Conservation (phyloP, 2,329 filamentous ascomycete species). For the Xylariaceae sp. region DNA sequence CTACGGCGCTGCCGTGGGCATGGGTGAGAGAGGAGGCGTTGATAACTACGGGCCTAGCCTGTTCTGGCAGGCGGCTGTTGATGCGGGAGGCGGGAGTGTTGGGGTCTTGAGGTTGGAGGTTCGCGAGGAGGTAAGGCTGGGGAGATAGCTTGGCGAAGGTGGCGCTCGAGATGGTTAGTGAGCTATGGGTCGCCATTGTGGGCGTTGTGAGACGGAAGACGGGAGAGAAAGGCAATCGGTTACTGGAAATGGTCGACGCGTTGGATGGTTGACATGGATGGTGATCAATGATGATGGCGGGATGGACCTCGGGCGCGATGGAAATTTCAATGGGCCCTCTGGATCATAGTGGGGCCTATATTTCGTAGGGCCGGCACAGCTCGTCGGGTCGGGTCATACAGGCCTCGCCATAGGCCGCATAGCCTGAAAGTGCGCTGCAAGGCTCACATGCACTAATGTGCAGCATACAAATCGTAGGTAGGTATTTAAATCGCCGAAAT, state of each 20-base stretch:
- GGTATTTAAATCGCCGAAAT: no score
- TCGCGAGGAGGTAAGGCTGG: constrained; percentile 82
- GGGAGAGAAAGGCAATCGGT: constrained; percentile 7
- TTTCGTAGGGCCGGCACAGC: background rate
- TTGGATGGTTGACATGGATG: constrained; percentile 7
- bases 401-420: background rate
- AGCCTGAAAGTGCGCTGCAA: background rate
- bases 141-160: constrained; percentile 88
- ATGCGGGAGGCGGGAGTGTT: constrained; percentile 61
- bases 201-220: constrained; percentile 1
- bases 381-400: constrained; percentile 7
- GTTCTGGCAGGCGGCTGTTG: constrained; percentile 68
- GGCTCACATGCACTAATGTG: background rate
- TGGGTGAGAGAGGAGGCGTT: constrained; percentile 84
- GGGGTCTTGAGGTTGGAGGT: constrained; percentile 59
- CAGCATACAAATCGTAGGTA: background rate
- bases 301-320: background rate
- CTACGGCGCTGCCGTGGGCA: constrained; percentile 82
- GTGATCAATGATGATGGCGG: background rate
- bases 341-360: constrained; percentile 8
- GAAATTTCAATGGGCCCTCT: constrained; percentile 16
- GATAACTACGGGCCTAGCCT: constrained; percentile 67
- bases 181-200: constrained; percentile 36
- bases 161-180: constrained; percentile 51
- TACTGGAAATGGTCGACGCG: background rate